Evolutionary conservation across 345 rosid species (phyloP).

Genomic region (Salix udensis): DNA sequence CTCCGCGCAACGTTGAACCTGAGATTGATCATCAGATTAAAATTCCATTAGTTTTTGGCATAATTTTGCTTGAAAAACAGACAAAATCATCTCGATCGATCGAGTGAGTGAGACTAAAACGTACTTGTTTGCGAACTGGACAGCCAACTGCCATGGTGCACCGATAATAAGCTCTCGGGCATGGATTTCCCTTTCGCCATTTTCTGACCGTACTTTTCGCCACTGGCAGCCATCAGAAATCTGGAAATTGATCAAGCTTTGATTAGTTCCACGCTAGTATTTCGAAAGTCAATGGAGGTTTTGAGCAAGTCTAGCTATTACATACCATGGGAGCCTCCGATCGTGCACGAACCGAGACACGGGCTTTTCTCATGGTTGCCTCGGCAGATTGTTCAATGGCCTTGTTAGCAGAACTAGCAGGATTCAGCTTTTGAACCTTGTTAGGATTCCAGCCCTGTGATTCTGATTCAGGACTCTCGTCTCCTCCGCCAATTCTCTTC

Average conservation of each 20-base stretch:
- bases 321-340: slow-evolving; percentile 96
- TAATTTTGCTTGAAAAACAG: not conserved
- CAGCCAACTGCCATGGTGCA: slow-evolving; percentile 96
- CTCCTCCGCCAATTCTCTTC: slow-evolving; percentile 56
- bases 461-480: slow-evolving; percentile 68
- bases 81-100: not conserved
- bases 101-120: not conserved
- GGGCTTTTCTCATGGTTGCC: slow-evolving; percentile 93
- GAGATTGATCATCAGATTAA: not conserved
- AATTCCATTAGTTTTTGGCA: not conserved
- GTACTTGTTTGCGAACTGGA: slow-evolving; percentile 92
- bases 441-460: slow-evolving; percentile 57
- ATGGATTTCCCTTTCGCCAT: slow-evolving; percentile 99
- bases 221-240: slow-evolving; percentile 92
- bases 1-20: slow-evolving; percentile 97
- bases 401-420: not conserved
- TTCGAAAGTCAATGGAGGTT: not conserved
- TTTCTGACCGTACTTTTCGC: slow-evolving; percentile 98
- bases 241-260: slow-evolving; percentile 22
- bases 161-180: slow-evolving; percentile 93
- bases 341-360: slow-evolving; percentile 96
- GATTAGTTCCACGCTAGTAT: not conserved
- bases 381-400: slow-evolving; percentile 59
- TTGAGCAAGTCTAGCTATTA: not conserved
- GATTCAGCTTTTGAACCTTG: slow-evolving; percentile 47